Percentiles rank a stretch among this genome's conserved stretches.
phyloP scores from a whole-genome alignment of 2,329 filamentous ascomycete species.

The Penicillium sp. region DNA sequence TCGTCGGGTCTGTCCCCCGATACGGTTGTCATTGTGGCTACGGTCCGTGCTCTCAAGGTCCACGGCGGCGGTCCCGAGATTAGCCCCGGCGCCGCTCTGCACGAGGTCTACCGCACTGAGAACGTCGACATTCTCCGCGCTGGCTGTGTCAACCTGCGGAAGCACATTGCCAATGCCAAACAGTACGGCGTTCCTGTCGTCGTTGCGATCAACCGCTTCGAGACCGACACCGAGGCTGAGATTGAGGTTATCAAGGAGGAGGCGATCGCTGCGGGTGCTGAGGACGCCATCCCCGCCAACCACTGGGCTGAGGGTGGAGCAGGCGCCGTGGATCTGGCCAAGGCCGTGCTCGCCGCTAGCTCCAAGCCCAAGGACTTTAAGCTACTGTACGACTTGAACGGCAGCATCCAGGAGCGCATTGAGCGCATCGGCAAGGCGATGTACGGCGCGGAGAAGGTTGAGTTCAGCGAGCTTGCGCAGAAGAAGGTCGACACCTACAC shows the following conservation, averaged over 20 bases:
- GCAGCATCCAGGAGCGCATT: constrained; percentile 83
- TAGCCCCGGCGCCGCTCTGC: constrained; percentile 79
- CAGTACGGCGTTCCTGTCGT: constrained; percentile 90
- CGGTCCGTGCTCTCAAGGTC: constrained; percentile 92
- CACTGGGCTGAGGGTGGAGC: constrained; percentile 96
- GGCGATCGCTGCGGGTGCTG: constrained; percentile 85
- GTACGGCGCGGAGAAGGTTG: constrained; percentile 88
- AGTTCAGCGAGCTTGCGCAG: constrained; percentile 91
- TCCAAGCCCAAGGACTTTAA: constrained; percentile 85
- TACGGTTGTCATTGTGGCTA: constrained; percentile 92
- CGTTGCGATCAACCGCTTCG: constrained; percentile 95
- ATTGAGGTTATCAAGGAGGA: constrained; percentile 87
- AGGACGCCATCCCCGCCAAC: constrained; percentile 90
- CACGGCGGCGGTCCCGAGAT: constrained; percentile 97
- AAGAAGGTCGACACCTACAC: constrained; percentile 97
- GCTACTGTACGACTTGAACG: constrained; percentile 79
- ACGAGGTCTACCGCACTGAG: constrained; percentile 87
- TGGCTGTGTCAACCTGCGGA: constrained; percentile 91
- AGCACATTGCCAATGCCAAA: constrained; percentile 90
- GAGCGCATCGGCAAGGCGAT: constrained; percentile 87
- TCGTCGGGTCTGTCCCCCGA: constrained; percentile 91
- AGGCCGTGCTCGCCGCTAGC: constrained; percentile 79
- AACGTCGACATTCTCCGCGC: constrained; percentile 87
- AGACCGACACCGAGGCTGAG: constrained; percentile 90
- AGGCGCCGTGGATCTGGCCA: constrained; percentile 85